These are phyloP conservation scores for Thalassiosira hispida DNA, from an alignment of 352 stramenopile genomes.

Conservation along the genomic window DNA sequence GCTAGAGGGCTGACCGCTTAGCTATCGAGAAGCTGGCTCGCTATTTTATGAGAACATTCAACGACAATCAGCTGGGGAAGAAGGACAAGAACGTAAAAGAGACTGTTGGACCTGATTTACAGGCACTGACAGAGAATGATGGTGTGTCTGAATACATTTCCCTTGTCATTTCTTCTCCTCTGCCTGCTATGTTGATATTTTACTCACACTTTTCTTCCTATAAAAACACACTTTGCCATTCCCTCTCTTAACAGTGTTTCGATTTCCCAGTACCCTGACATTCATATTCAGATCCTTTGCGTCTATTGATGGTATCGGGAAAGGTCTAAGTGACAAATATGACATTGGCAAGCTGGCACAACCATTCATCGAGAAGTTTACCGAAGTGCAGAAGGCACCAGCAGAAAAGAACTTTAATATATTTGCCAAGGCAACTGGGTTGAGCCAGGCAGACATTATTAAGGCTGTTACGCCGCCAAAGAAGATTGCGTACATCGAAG, in stretches of 20 bases:
- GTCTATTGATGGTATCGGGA: constrained; percentile 89
- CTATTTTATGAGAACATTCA: constrained; percentile 86
- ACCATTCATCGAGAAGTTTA: constrained; percentile 88
- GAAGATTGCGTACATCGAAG: constrained; percentile 87
- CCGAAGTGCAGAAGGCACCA: constrained; percentile 81
- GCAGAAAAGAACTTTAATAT: constrained; percentile 76
- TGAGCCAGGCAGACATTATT: constrained; percentile 83
- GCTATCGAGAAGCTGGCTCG: constrained; percentile 87
- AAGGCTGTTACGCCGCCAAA: constrained; percentile 80
- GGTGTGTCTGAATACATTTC: too few species aligned
- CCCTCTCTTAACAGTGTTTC: too few species aligned
- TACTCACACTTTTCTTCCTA: too few species aligned
- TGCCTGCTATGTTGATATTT: too few species aligned
- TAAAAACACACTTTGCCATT: too few species aligned
- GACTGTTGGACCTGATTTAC: constrained; percentile 79
- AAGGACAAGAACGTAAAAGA: constrained; percentile 78
- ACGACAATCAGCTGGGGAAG: constrained; percentile 84
- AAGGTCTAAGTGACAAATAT: constrained; percentile 85
- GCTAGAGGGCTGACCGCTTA: constrained; percentile 84
- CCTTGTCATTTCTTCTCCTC: too few species aligned
- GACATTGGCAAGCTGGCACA: constrained; percentile 87
- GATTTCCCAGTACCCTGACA: constrained; percentile 87
- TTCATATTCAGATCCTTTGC: constrained; percentile 90
- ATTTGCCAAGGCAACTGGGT: constrained; percentile 76
- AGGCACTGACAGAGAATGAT: constrained; percentile 83